Evolutionary conservation across 192 early-diverging fungal genomes (phyloP), one percentile per base, ranked within the genome.

Genomic region (Coemansia sp.): DNA sequence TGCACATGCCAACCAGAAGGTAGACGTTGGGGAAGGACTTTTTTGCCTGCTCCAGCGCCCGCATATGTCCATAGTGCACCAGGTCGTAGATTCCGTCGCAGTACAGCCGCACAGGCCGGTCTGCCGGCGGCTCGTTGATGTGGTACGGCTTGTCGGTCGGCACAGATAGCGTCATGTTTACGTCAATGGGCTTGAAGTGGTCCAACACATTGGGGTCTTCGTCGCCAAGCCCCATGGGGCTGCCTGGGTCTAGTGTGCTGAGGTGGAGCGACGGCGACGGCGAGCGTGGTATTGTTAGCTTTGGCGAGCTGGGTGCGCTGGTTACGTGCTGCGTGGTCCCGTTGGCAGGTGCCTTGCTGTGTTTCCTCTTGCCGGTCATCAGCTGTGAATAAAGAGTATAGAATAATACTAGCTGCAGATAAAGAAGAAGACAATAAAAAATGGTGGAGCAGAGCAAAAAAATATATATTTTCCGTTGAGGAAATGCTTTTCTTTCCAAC

Each of bases 1-100:
- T 88, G 79, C 88, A 92, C 34, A 89, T 90, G 59, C 92, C 92
- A 38, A 94, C 92, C 18, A 94, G 62, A 69, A 94, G 74, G 49
- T 91, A 85, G 10, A 92, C 91, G 64, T 91, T 85, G 1, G 90
- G 88, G 56, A 94, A 88, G 11, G 88, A 78, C 61, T 90, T 90
- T 63, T 94, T 94, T 7, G 93, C 93, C 74, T 94, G 92, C 71
- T 93, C 90, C 43, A 94, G 76, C 41, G 90, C 88, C 52, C 87
- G 86, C 67, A 90, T 89, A 61, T 94, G 92, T 2, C 93, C 93
- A 63, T 91, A 91, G 72, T 95, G 92, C 65, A 93, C 90, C 70
- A 92, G 69, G 77, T 93, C 92, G 75, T 90, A 94, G 56, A 94
- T 93, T 15, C 93, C 93, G 81, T 94, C 93, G 70, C 88, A 92